These are phyloP conservation scores for Bryum argenteum DNA, from an alignment of 225 moss, liverwort and hornwort genomes.

Conservation along the genomic window DNA sequence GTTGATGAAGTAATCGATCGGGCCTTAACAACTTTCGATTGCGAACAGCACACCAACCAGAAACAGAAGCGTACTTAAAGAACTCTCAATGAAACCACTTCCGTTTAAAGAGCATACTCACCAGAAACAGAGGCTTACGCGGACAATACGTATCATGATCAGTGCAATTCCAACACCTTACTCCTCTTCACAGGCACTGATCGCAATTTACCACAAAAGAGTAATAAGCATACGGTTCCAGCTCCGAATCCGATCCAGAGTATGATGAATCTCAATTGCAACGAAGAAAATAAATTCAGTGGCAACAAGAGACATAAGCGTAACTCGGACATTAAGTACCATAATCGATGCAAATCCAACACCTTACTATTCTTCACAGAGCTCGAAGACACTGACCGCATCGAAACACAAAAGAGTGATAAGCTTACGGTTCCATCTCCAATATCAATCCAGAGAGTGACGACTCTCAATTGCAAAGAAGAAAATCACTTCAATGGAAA, in stretches of 20 bases:
- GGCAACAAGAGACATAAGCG: neutral
- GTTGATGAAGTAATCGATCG: neutral
- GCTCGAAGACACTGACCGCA: neutral
- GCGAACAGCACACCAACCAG: neutral
- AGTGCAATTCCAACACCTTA: neutral
- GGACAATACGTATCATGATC: constrained; percentile 6
- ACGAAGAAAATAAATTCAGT: neutral
- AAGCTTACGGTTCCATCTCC: neutral
- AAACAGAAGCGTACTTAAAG: neutral
- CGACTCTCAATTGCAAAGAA: neutral
- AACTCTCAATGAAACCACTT: too few species aligned
- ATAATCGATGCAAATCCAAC: neutral
- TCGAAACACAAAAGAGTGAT: neutral
- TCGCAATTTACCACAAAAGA: neutral
- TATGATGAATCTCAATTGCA: constrained; percentile 1
- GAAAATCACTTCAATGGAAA: neutral
- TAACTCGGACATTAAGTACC: neutral
- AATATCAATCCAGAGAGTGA: too few species aligned
- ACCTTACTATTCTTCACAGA: constrained; percentile 16
- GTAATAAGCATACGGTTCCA: neutral
- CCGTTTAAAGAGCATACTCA: neutral
- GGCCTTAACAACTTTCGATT: neutral
- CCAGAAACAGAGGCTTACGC: too few species aligned
- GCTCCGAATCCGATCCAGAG: neutral
- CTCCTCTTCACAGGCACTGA: neutral